phyloP scores from a whole-genome alignment of 2,329 filamentous ascomycete species.

The Trichoderma sp. region DNA sequence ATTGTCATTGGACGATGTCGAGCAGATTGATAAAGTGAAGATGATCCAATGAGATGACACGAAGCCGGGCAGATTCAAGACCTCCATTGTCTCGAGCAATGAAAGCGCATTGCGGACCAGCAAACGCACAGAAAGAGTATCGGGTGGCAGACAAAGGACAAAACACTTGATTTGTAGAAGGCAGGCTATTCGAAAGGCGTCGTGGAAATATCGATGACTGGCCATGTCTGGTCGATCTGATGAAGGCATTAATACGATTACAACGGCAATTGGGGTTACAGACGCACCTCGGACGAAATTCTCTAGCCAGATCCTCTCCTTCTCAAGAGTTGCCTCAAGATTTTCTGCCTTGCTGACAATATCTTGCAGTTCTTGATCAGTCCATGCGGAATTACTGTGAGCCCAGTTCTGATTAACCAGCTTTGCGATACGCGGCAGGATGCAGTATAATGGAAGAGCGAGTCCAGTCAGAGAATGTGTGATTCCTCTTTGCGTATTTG shows the following conservation, averaged over 20 bases:
- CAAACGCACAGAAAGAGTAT: neutral
- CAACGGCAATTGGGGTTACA: neutral
- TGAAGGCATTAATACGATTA: neutral
- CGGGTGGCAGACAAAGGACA: neutral
- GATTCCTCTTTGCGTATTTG: neutral
- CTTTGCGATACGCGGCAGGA: neutral
- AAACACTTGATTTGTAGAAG: neutral
- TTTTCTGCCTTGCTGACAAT: neutral
- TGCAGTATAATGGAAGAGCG: neutral
- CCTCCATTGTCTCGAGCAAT: neutral
- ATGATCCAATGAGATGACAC: neutral
- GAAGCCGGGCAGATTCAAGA: neutral
- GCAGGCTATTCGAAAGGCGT: neutral
- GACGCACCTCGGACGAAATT: neutral
- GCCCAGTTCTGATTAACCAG: neutral
- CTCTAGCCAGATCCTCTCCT: neutral
- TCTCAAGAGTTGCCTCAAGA: neutral
- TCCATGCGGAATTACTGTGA: neutral
- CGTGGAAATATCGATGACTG: neutral
- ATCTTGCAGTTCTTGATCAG: neutral
- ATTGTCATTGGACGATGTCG: neutral
- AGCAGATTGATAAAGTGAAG: neutral
- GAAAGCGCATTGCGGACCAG: neutral
- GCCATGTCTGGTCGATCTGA: neutral
- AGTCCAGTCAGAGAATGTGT: neutral